Evolutionary conservation across 176 grass and related monocot species (phyloP).

Genomic region (Oryza rufipogon): DNA sequence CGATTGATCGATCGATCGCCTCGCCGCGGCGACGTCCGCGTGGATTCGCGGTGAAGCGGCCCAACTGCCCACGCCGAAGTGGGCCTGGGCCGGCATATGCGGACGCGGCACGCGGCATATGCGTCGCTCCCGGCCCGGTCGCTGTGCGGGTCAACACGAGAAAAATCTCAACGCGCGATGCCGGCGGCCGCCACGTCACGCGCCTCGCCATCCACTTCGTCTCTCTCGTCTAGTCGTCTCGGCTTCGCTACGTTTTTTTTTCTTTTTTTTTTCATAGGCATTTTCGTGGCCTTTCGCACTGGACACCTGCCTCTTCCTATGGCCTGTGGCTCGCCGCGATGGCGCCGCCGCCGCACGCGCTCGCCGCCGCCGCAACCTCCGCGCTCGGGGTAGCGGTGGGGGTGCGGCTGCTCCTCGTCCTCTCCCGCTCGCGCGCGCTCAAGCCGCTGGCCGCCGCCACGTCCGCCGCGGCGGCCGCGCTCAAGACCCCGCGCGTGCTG

Average conservation of each 20-base stretch:
- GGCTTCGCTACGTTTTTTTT: too few species aligned
- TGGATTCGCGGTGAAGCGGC: neutral
- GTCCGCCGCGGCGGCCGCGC: conserved; percentile 62
- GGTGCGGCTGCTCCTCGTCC: conserved; percentile 41
- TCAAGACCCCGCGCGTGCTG: conserved; percentile 54
- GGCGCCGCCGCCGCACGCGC: conserved; percentile 24
- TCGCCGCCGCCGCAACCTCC: conserved; percentile 44
- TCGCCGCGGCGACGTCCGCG: neutral
- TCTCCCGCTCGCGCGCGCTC: conserved; percentile 56
- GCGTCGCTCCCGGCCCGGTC: too few species aligned
- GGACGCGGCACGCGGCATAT: neutral
- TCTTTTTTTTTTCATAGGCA: too few species aligned
- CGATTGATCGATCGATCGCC: neutral
- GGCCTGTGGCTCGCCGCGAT: conserved; percentile 44
- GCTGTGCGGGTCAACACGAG: neutral
- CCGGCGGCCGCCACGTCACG: conserved; percentile 41
- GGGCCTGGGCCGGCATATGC: neutral
- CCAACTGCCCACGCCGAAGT: neutral
- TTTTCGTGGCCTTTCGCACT: neutral
- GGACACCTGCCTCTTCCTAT: conserved; percentile 40
- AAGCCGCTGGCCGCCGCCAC: conserved; percentile 69
- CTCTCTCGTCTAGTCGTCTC: neutral
- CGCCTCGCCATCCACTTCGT: neutral
- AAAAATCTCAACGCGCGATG: conserved; percentile 14
- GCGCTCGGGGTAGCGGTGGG: conserved; percentile 62